Base-by-base conservation (phyloP, 192 early-diverging fungal genomes). In the Backusella circina region DNA sequence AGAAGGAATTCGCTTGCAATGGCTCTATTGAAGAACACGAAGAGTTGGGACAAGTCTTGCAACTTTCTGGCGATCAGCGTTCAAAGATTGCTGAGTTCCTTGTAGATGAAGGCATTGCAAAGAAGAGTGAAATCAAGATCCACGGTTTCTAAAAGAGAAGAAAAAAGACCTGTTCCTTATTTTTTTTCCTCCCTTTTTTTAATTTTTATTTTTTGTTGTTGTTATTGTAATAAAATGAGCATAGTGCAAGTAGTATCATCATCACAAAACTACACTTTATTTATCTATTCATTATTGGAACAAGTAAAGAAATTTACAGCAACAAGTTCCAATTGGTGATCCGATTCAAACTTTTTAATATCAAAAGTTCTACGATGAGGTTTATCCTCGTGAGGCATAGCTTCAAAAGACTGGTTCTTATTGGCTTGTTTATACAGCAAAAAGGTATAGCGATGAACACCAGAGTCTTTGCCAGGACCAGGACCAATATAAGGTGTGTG, bases 1-100 rank as follows among this genome's bases (percentile, higher is more conserved):
- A 96, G 88, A 96, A 96, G 87, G 87, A 92, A 36, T 97, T 97
- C 80, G 96, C 94, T 38, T 99, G 97, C 88, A 96, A 94, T 85
- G 97, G 97, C 50, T 95, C 88, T n/a, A 84, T 99, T 71, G 89
- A 96, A 38, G 84, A 94, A 73, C 95, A 99, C 88, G 91, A 96
- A 77, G 93, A 96, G 76, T 81, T 91, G 72, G 97, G 96, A 32
- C 86, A 93, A 73, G 91, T 96, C 73, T 93, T 99, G 79, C 96
- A 99, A 86, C 87, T 99, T 33, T 90, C 91, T 65, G 97, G 97
- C 68, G 97, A 99, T 88, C 96, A 99, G 83, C 91, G 97, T 74
- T 64, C 82, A 61, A 93, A 94, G 80, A 88, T 96, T 70, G 84
- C 82, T 74, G 83, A 89, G 74, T 97, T 98, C 83, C 86, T 99